Conservation (phyloP, 495 filamentous ascomycete species). For the Podospora sp. region DNA sequence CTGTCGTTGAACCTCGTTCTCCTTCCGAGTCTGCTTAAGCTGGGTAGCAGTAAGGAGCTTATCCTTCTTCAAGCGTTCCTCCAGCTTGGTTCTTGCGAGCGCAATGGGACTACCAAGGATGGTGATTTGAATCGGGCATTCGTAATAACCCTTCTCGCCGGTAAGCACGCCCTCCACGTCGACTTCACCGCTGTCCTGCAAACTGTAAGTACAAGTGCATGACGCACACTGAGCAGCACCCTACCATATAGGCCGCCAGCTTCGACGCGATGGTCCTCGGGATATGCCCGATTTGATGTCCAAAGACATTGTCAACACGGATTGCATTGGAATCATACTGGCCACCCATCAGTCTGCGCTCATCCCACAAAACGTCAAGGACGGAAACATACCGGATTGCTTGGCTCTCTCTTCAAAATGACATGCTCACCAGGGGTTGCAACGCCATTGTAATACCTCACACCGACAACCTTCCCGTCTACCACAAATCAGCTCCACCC, state of each 20-base stretch:
- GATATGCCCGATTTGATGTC: constrained; percentile 79
- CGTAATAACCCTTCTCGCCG: constrained; percentile 62
- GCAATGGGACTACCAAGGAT: constrained; percentile 68
- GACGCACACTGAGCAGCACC: not conserved
- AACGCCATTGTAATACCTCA: constrained; percentile 74
- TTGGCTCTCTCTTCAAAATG: constrained; percentile 65
- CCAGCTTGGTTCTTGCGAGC: constrained; percentile 51
- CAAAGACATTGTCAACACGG: constrained; percentile 76
- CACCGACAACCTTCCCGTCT: constrained; percentile 75
- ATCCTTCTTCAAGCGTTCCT: constrained; percentile 63
- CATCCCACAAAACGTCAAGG: not conserved
- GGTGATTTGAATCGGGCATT: constrained; percentile 69
- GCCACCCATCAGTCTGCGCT: constrained; percentile 3
- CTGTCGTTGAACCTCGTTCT: constrained; percentile 51
- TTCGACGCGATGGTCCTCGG: constrained; percentile 65
- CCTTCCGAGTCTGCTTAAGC: constrained; percentile 51
- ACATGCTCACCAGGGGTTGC: constrained; percentile 75
- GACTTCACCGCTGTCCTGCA: constrained; percentile 46
- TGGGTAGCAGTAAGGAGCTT: constrained; percentile 53
- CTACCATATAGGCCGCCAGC: constrained; percentile 68
- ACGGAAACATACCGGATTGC: constrained; percentile 51
- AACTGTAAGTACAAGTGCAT: not conserved
- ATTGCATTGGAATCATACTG: constrained; percentile 79
- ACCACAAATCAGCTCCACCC: constrained; percentile 32
- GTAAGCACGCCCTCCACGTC: constrained; percentile 62